A percentile compares a stretch with the other conserved stretches of the same genome.
Evolutionary conservation across 345 rosid species (phyloP).

Genomic region (Hibiscus tridactylites): DNA sequence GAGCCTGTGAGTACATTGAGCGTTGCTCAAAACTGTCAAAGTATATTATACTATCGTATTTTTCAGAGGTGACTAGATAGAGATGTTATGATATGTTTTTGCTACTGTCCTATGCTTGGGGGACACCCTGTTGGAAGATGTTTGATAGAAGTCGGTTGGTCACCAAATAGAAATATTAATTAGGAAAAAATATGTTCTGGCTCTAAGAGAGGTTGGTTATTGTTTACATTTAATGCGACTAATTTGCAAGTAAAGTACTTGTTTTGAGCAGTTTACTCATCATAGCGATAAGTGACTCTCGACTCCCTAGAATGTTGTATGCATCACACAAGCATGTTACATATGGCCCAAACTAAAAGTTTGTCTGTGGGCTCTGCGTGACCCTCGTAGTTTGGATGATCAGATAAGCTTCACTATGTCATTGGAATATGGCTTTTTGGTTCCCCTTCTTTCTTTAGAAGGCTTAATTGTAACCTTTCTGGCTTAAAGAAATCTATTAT

Average conservation of each 20-base stretch:
- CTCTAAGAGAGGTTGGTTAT: neutral
- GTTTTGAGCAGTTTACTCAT: neutral
- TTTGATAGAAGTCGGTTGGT: neutral
- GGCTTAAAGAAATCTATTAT: neutral
- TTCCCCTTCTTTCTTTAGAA: neutral
- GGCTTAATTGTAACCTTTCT: neutral
- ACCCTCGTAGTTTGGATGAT: neutral
- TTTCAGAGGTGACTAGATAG: neutral
- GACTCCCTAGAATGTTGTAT: neutral
- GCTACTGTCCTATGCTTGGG: neutral
- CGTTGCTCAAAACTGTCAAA: neutral
- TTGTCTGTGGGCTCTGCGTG: neutral
- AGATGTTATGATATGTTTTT: neutral
- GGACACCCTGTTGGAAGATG: too few relatives aligned
- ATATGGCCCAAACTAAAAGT: neutral
- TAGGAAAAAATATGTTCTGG: neutral
- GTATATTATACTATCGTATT: neutral
- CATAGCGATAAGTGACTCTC: neutral
- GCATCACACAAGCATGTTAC: neutral
- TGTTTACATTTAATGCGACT: neutral
- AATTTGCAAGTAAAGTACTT: neutral
- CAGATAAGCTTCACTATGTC: neutral
- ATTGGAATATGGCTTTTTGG: neutral
- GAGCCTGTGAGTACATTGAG: neutral
- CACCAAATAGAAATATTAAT: neutral